Base-by-base conservation (phyloP, 305 asterid genomes). In the Solanum hybrid region DNA sequence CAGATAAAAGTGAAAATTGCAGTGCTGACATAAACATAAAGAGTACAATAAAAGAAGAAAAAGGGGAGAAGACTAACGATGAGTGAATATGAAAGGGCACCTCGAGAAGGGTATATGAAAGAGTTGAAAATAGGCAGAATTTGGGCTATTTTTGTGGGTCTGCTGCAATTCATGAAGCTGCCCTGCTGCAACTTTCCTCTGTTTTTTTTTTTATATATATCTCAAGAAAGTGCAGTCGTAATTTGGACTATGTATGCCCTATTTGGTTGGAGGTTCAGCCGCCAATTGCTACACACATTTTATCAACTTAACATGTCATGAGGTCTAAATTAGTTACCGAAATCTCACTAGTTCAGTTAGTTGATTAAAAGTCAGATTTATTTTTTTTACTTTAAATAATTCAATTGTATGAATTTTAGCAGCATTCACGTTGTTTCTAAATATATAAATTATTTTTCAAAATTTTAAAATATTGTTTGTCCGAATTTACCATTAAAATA, bases 81-180 rank as follows among this genome's bases (percentile, higher is more conserved):
- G 90, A 75, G 77, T 33, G 88, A 33, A 42, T 33, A 88, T 40
- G 82, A 34, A 90, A 39, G 75, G 75, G 51, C 51, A 40, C 51
- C 51, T 40, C 51, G 51, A 39, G 1, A 87, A 75, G 92, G 86
- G 39, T 77, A 88, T 77, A 89, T 64, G 42, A 90, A 26, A 78
- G 80, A 90, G 91, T 24, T 90, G 90, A 89, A 51, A 74, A 89
- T 87, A 64, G 90, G 89, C 22, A 92, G 37, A 24, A 84, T 28
- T 73, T 57, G 86, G 42, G 28, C 61, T 69, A 88, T 37, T 76
- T 89, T 91, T 64, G 88, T 64, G 22, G 36, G 9, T 75, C 51
- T 26, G 73, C 37, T 16, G 91, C 33, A 28, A 93, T 90, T 91
- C 75, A 89, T 81, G 73, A 74, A 16, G 39, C 40, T 79, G 34